These are phyloP conservation scores for Citrus unshiu DNA, from an alignment of 345 rosid species.

Conservation along the genomic window DNA sequence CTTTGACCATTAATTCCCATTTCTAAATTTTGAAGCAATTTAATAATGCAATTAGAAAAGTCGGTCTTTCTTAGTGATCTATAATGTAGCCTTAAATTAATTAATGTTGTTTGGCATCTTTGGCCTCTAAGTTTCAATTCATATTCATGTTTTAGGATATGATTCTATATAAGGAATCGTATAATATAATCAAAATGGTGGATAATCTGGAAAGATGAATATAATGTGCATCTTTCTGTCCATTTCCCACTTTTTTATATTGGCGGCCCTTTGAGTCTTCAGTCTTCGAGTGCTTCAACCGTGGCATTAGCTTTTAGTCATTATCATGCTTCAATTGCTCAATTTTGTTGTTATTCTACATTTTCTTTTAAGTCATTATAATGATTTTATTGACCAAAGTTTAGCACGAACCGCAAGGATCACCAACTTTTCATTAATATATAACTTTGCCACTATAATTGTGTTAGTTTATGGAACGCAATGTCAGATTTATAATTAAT, in stretches of 20 bases:
- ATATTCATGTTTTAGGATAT: background rate
- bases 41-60: too few species aligned
- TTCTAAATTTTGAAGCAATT: background rate
- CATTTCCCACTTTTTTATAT: background rate
- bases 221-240: background rate
- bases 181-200: background rate
- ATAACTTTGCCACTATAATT: background rate
- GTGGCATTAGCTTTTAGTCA: background rate
- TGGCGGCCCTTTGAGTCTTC: background rate
- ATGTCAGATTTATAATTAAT: too few species aligned
- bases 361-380: background rate
- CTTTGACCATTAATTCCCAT: background rate
- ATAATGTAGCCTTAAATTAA: background rate
- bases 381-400: background rate
- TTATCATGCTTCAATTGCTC: background rate
- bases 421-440: background rate
- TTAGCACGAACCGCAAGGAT: background rate
- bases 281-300: too few species aligned
- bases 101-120: background rate
- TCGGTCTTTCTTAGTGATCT: background rate
- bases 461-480: background rate
- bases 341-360: background rate
- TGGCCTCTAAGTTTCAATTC: background rate
- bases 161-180: background rate
- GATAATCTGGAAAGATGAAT: background rate